Evolutionary conservation across 306 rosid genomes (phyloP), one percentile per base, ranked within the genome.

Genomic region (Malus orientalis): DNA sequence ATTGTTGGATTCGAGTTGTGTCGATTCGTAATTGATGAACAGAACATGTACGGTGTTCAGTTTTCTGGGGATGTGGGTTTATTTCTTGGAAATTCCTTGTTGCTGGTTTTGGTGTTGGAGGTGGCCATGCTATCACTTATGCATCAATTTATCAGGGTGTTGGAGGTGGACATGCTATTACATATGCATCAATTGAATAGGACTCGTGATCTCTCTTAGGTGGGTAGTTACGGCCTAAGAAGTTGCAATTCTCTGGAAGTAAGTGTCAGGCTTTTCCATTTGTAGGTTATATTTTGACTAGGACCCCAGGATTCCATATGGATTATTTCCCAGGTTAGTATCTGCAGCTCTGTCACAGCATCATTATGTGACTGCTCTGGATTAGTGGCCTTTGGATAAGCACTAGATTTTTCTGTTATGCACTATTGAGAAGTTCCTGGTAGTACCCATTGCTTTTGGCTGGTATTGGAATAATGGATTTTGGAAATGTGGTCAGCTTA

Each of bases 231-330:
- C 83, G 66, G 36, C 67, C 20, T 61, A 13, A 5, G 83, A 79
- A 78, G 78, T 76, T 67, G 38, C 67, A 65, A 59, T 45, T 69
- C 84, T 74, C 78, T 72, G 64, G 72, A 83, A 71, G 62, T 49
- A 81, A 79, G 81, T 69, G 84, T 64, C 64, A 54, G 57, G 68
- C 71, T 73, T 77, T 73, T 70, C 68, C 75, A 22, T 30, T 16
- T 11, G 66, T 64, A 66, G 83, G 13, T 42, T 69, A 61, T 64
- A 53, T 53, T 15, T 57, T 16, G 33, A 59, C n/a, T 20, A 23
- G 70, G 62, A 78, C 54, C 68, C 25, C 29, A 27, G 67, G 67
- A 61, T 61, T 33, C 55, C 40, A 4, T 57, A 44, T 23, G 62
- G 67, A 27, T 62, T 27, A 11, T 12, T 25, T 60, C 8, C 59